Evolutionary conservation across 2,329 filamentous ascomycete species (phyloP).

Genomic region (Aspergillaceae sp.): DNA sequence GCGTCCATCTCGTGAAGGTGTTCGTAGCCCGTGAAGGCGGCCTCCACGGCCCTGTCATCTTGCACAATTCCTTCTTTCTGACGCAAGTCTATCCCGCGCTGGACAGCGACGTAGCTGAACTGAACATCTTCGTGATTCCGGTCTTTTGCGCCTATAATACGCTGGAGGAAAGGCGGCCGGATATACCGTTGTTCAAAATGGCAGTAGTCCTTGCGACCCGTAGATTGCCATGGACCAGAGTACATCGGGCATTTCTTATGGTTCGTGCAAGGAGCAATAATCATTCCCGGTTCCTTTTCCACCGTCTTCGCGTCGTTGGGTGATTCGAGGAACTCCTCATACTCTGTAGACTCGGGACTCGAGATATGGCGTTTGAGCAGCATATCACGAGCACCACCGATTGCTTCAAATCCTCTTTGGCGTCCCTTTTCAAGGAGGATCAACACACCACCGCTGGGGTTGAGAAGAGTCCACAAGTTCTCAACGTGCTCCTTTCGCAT

Average conservation of each 20-base stretch:
- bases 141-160: slow-evolving; percentile 56
- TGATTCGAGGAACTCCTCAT: slow-evolving; percentile 31
- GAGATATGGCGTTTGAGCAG: slow-evolving; percentile 66
- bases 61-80: slow-evolving; percentile 37
- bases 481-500: slow-evolving; percentile 70
- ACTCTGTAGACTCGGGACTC: slow-evolving; percentile 46
- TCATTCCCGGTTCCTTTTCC: slow-evolving; percentile 53
- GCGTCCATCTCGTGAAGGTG: slow-evolving; percentile 26
- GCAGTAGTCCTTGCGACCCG: slow-evolving; percentile 80
- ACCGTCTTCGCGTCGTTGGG: slow-evolving; percentile 18
- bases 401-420: slow-evolving; percentile 81
- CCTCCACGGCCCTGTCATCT: slow-evolving; percentile 50
- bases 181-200: slow-evolving; percentile 85
- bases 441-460: slow-evolving; percentile 74
- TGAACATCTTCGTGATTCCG: slow-evolving; percentile 83
- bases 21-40: slow-evolving; percentile 67
- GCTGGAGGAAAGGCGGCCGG: slow-evolving; percentile 71
- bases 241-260: slow-evolving; percentile 89
- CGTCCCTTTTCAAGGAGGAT: slow-evolving; percentile 86
- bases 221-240: slow-evolving; percentile 55
- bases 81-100: slow-evolving; percentile 61
- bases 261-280: slow-evolving; percentile 68
- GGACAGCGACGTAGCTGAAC: slow-evolving; percentile 82
- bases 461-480: slow-evolving; percentile 82
- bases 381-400: slow-evolving; percentile 73